These are phyloP conservation scores for Colletotrichum liaoningense DNA, from an alignment of 2,329 filamentous ascomycete genomes.

Conservation along the genomic window DNA sequence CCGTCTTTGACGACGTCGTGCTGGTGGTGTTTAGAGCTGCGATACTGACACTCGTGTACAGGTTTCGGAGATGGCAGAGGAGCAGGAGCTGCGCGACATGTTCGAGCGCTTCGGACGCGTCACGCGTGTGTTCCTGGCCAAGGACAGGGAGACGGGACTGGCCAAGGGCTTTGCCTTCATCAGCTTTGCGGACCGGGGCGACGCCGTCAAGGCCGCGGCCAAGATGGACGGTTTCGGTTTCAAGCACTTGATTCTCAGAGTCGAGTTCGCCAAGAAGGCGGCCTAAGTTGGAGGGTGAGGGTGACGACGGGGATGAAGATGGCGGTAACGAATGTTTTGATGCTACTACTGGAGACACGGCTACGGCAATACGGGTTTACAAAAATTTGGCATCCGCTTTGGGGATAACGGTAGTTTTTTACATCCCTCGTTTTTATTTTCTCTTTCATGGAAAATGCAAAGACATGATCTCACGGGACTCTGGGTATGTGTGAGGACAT, in stretches of 20 bases:
- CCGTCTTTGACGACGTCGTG: not conserved
- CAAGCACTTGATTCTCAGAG: constrained; percentile 86
- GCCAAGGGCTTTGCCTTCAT: constrained; percentile 99
- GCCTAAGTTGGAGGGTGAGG: constrained; percentile 41
- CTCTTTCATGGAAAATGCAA: constrained; percentile 22
- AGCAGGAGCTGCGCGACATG: constrained; percentile 94
- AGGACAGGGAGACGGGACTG: constrained; percentile 94
- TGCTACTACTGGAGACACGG: constrained; percentile 35
- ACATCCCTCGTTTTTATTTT: constrained; percentile 16
- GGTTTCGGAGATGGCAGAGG: constrained; percentile 98
- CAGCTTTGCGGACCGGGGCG: constrained; percentile 89
- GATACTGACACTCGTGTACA: constrained; percentile 52
- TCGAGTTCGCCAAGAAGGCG: constrained; percentile 88
- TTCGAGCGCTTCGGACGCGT: constrained; percentile 98
- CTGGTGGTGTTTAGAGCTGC: not conserved
- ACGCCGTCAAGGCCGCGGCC: constrained; percentile 92
- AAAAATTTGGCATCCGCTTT: constrained; percentile 32
- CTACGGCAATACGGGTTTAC: constrained; percentile 31
- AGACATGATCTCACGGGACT: constrained; percentile 31
- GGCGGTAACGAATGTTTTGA: constrained; percentile 30
- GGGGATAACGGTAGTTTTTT: constrained; percentile 31
- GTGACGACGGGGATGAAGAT: not conserved
- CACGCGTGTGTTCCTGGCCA: constrained; percentile 96
- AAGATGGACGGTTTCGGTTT: constrained; percentile 98
- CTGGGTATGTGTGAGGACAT: not conserved